Evolutionary conservation across 2,329 filamentous ascomycete species (phyloP), one percentile per base, ranked within the genome.

Genomic region (Decorospora gaudefroyi): DNA sequence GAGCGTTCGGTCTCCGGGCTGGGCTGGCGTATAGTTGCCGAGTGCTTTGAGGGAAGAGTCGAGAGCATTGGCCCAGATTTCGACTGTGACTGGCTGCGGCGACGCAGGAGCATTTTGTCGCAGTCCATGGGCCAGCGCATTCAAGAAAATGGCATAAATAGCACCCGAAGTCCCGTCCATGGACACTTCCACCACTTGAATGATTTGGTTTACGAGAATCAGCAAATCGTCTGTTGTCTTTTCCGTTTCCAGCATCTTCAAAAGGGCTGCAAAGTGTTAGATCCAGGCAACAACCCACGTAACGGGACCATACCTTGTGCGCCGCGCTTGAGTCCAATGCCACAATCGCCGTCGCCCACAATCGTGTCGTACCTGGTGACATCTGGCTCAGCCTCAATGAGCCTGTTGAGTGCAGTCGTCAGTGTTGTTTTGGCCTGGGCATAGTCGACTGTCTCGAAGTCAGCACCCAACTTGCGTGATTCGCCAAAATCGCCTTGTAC

Each of bases 301-400:
- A 51, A 55, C 15, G 7, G 42, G 77, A 34, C 50, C 64, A 37
- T 44, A 70, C 68, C 82, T 77, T 95, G 86, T n/a, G 90, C 90
- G 34, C 90, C 90, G 50, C 90, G 84, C 74, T 89, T 90, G 49
- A 96, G 76, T 4, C 89, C 89, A 45, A 90, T 88, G 7, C 90
- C 90, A 62, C 90, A 96, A 71, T 96, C 90, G 32, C 90, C 90
- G 64, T 96, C 90, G 28, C 90, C 90, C 16, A 95, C 89, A 9
- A 93, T 82, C 0, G 89, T 95, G 63, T 88, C 85, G 62, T 79
- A 88, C 41, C 74, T 78, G 8, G 85, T 88, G 41, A 88, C 75
- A 28, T 84, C 78, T 6, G 82, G 78, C 61, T 88, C 85, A 1
- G 78, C 85, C 0, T 74, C 77, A 50, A 89, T 79, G 10, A 90